phyloP scores from a whole-genome alignment of 148 eudicot species.

The Euryodendron excelsum region DNA sequence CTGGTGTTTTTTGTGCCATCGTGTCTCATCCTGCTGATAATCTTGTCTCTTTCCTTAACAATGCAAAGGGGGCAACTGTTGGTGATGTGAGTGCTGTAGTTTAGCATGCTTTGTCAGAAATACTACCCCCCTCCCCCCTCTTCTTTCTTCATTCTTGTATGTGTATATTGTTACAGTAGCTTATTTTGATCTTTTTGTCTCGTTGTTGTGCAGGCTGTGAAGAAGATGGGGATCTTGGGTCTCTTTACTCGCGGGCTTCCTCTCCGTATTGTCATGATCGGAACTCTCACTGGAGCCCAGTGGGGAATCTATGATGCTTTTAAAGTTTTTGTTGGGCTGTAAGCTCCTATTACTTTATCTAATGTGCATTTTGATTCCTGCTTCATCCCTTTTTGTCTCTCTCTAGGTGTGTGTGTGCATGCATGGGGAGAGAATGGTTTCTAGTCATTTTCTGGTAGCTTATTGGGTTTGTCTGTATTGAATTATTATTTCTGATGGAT shows the following conservation, averaged over 20 bases:
- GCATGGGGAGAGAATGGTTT: no score
- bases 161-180: not conserved
- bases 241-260: constrained; percentile 93
- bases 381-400: no score
- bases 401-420: no score
- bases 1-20: constrained; percentile 89
- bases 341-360: constrained; percentile 33
- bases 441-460: not conserved
- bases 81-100: constrained; percentile 67
- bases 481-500: not conserved
- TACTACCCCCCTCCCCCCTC: no score
- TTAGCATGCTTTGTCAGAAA: not conserved
- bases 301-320: constrained; percentile 97
- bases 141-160: no score
- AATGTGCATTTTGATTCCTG: not conserved
- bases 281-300: constrained; percentile 97
- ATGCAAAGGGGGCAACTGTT: constrained; percentile 90
- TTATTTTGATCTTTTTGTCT: not conserved
- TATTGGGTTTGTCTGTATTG: not conserved
- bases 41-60: constrained; percentile 95
- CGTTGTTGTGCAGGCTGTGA: constrained; percentile 58
- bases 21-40: constrained; percentile 97
- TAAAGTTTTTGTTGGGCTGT: constrained; percentile 94
- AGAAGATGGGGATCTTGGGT: constrained; percentile 77
- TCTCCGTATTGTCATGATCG: constrained; percentile 89